These are phyloP conservation scores for Pueraria montana DNA, from an alignment of 306 rosid genomes.

Conservation along the genomic window DNA sequence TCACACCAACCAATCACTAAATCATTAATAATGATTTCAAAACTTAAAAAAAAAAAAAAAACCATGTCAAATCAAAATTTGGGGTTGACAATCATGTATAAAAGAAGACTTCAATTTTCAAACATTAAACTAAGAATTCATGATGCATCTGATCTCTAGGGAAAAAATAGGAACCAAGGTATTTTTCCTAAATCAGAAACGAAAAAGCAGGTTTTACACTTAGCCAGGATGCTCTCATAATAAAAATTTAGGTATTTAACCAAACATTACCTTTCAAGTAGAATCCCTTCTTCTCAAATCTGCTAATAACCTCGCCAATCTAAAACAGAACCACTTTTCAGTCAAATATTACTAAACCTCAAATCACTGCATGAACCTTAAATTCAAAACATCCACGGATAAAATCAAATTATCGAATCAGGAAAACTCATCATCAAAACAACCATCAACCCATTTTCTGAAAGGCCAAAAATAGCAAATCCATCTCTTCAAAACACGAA, in stretches of 20 bases:
- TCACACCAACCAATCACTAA: not conserved
- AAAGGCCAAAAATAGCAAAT: not conserved
- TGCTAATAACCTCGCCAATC: conserved; percentile 90
- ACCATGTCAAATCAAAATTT: not conserved
- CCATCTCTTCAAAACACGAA: not conserved
- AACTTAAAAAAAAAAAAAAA: too few species aligned
- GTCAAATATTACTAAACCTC: not conserved
- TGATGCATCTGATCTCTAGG: not conserved
- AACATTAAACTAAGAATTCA: not conserved
- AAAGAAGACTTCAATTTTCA: conserved; percentile 10
- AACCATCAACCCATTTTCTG: conserved; percentile 5
- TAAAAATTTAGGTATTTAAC: not conserved
- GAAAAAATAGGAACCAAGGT: not conserved
- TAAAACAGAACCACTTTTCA: conserved; percentile 45
- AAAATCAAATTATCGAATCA: not conserved
- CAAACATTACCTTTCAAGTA: conserved; percentile 68
- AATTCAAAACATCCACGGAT: not conserved
- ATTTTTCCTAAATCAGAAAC: not conserved
- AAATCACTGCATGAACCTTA: not conserved
- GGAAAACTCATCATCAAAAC: not conserved
- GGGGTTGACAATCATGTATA: not conserved
- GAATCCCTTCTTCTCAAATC: conserved; percentile 98
- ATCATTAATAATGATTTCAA: not conserved
- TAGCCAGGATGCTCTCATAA: not conserved
- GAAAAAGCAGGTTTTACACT: not conserved